Evolutionary conservation across 176 grass and related monocot species (phyloP), one percentile per base, ranked within the genome.

Genomic region (Phragmites australis): DNA sequence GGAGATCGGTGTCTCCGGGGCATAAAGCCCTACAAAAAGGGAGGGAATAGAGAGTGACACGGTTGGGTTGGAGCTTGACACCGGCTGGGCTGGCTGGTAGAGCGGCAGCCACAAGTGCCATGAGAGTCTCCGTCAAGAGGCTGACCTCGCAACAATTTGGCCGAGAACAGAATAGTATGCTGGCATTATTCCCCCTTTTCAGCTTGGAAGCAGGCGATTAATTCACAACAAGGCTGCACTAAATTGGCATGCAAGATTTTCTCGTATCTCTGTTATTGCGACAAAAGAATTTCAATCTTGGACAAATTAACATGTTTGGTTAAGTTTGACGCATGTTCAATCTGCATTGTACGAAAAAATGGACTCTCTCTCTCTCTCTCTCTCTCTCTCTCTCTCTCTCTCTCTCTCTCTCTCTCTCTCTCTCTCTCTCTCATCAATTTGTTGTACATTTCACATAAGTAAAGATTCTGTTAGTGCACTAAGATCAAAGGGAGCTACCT

Each of bases 131-230:
- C 75, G 16, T 76, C 74, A 30, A 53, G 64, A 84, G 82, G 70
- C 87, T 91, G 83, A 91, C 89, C 52, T 43, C 41, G 48, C 66
- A 64, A 94, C 66, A 64, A 94, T 84, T 74, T 74, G 23, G 40
- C 41, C 80, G 77, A 82, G 23, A 70, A 12, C 0, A 43, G 37
- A 53, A 82, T 27, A 48, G 29, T 21, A 49, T 34, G 19, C 26
- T 70, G 66, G 51, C 9, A 19, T 42, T 70, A 17, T 8, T 0
- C 2, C 23, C 1, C 25, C 2, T 29, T 29, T 17, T 11, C 17
- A n/a, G n/a, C n/a, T n/a, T n/a, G n/a, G 1, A 29, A 43, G 14
- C 34, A 30, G 40, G 26, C 15, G 4, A 47, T 25, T n/a, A n/a
- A n/a, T n/a, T n/a, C n/a, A n/a, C n/a, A n/a, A n/a, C n/a, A n/a